Evolutionary conservation across 2,329 filamentous ascomycete species (phyloP), one percentile per base, ranked within the genome.

Genomic region (Pseudogymnoascus sp.): DNA sequence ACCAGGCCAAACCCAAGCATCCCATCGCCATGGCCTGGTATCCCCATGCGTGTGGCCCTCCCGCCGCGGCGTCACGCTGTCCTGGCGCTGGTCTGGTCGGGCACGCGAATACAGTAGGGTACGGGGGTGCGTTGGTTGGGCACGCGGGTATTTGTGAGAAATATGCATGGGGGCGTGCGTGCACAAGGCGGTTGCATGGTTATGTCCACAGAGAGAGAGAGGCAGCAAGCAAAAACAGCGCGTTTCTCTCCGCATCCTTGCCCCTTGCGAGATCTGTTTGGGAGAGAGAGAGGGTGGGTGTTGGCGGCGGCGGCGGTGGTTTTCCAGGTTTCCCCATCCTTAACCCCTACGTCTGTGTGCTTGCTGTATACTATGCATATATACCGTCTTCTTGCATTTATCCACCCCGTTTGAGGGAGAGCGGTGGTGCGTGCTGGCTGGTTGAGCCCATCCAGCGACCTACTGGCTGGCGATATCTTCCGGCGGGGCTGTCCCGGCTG

Each of bases 271-370:
- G 26, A 19, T 8, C 44, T 8, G 23, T n/a, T n/a, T 50, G 23
- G 28, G 47, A 17, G n/a, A n/a, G 44, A 42, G 40, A 7, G 36
- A 19, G 7, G 36, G 36, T 10, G 6, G 4, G 47, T 44, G 38
- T 42, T 42, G 47, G 26, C 23, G 15, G 23, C n/a, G 11, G 10
- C 5, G 11, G 44, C n/a, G n/a, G n/a, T n/a, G n/a, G n/a, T n/a
- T n/a, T 47, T 50, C 47, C 47, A 57, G 47, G 47, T 57, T 57
- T 57, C 47, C 47, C 47, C 26, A 57, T 57, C 26, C 47, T n/a
- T 28, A 50, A 9, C 23, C 47, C 47, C 8, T 53, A 50, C 44
- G 21, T 26, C 2, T 5, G 23, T 50, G n/a, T n/a, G n/a, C n/a
- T n/a, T n/a, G 15, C 23, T 23, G 11, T 57, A 57, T 57, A 26